A percentile compares a stretch with the other conserved stretches of the same genome.
Conservation (phyloP, 73 alveolate species). For the Durusdinium trenchii region DNA sequence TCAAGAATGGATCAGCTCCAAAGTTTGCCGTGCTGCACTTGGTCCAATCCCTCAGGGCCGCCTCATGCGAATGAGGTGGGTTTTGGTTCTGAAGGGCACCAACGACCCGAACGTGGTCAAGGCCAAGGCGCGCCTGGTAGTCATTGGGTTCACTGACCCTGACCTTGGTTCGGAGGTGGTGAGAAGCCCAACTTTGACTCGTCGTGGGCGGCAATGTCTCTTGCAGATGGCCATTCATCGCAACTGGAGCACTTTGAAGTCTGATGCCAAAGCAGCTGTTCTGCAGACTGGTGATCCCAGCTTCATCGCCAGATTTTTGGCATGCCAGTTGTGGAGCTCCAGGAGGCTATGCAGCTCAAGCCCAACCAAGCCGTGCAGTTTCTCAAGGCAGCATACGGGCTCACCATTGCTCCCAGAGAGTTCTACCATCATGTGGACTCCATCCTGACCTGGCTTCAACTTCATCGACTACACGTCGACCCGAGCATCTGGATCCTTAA, state of each 20-base stretch:
- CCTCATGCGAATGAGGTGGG: conserved; percentile 26
- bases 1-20: not conserved
- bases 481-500: not conserved
- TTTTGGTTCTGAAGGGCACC: not conserved
- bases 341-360: not conserved
- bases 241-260: not conserved
- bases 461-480: not conserved
- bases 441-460: not conserved
- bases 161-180: not conserved
- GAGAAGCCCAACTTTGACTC: not conserved
- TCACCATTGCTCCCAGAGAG: not conserved
- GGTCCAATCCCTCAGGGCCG: not conserved
- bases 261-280: not conserved
- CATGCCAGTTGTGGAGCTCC: not conserved
- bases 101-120: not conserved
- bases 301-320: not conserved
- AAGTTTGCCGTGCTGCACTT: not conserved
- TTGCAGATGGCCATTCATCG: not conserved
- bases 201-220: not conserved
- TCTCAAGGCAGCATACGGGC: not conserved
- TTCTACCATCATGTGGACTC: not conserved
- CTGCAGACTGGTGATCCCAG: not conserved
- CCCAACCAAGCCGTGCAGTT: not conserved
- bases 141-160: not conserved
- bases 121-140: not conserved